Evolutionary conservation across 495 filamentous ascomycete species (phyloP).

Genomic region (Lophium mytilinum): DNA sequence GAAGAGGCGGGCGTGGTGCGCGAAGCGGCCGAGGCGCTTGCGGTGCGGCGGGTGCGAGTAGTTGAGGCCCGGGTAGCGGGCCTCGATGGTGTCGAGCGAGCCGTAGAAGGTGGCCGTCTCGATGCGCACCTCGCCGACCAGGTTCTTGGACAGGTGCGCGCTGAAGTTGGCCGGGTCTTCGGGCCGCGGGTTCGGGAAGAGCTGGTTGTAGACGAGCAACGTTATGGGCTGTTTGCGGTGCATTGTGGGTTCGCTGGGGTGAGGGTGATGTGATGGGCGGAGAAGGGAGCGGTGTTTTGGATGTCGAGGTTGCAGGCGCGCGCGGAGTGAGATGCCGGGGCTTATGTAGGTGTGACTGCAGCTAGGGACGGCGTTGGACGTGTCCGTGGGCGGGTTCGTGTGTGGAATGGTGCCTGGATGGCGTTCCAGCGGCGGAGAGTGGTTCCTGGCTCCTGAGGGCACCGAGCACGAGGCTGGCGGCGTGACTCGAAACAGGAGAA

Average conservation of each 20-base stretch:
- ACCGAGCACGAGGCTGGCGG: too few species aligned
- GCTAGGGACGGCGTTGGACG: too few species aligned
- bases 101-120: slow-evolving; percentile 84
- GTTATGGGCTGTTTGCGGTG: slow-evolving; percentile 49
- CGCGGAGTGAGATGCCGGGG: not conserved
- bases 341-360: too few species aligned
- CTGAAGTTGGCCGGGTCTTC: slow-evolving; percentile 51
- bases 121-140: slow-evolving; percentile 82
- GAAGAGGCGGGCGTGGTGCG: slow-evolving; percentile 74
- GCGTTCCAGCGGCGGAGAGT: too few species aligned
- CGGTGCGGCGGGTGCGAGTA: slow-evolving; percentile 76
- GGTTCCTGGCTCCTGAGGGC: too few species aligned
- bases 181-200: slow-evolving; percentile 49
- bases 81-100: slow-evolving; percentile 72
- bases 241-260: slow-evolving; percentile 36
- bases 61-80: slow-evolving; percentile 85
- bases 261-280: not conserved
- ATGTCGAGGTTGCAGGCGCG: not conserved
- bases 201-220: slow-evolving; percentile 47
- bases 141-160: slow-evolving; percentile 52
- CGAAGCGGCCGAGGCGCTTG: slow-evolving; percentile 71
- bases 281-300: not conserved
- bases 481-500: not conserved
- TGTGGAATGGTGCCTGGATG: too few species aligned
- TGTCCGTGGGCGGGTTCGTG: too few species aligned